These are phyloP conservation scores for Fusarium acutatum DNA, from an alignment of 2,329 filamentous ascomycete species.

Conservation along the genomic window DNA sequence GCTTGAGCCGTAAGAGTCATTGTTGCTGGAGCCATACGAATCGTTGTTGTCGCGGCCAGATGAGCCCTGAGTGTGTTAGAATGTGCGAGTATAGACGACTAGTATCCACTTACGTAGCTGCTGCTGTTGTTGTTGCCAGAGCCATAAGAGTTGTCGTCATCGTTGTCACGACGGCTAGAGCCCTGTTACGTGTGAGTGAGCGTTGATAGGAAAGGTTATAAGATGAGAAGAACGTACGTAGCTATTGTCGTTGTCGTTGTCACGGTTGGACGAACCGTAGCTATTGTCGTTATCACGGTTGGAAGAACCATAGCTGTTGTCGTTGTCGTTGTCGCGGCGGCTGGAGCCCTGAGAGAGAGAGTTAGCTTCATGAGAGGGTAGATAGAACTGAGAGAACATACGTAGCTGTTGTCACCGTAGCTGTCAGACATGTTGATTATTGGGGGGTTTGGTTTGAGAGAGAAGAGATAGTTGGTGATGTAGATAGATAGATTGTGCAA, in stretches of 20 bases:
- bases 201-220: too few relatives aligned
- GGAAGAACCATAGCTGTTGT: not conserved
- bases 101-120: not conserved
- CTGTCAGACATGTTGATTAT: slow-evolving; percentile 56
- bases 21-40: not conserved
- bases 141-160: slow-evolving; percentile 13
- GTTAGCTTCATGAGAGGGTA: not conserved
- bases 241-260: slow-evolving; percentile 3
- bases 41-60: slow-evolving; percentile 5
- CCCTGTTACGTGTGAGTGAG: slow-evolving; percentile 19
- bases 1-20: not conserved
- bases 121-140: slow-evolving; percentile 3
- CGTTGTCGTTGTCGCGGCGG: slow-evolving; percentile 28
- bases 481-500: not conserved
- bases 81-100: not conserved
- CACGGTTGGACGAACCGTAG: not conserved
- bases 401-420: slow-evolving; percentile 49
- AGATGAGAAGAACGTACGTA: not conserved
- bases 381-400: slow-evolving; percentile 12
- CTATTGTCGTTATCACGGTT: not conserved
- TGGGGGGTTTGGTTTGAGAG: not conserved
- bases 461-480: not conserved
- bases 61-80: slow-evolving; percentile 4
- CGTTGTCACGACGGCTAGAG: slow-evolving; percentile 21
- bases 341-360: slow-evolving; percentile 9